Conservation (phyloP, 805 yeast genomes). For the Nakazawaea sp. region DNA sequence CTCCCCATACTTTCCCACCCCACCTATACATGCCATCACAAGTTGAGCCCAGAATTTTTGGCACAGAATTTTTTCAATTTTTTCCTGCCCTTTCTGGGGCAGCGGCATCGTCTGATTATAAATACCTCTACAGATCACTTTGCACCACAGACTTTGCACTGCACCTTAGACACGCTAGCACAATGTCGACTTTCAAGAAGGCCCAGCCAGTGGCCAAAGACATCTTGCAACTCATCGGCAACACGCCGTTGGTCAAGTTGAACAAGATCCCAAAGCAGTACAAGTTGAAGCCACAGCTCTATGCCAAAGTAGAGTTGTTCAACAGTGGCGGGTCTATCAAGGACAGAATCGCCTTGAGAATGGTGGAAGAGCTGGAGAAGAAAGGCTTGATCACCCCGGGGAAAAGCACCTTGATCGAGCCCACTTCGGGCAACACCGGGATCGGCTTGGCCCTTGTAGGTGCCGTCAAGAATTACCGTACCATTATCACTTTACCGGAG, state of each 20-base stretch:
- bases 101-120: too few relatives aligned
- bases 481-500: conserved; percentile 84
- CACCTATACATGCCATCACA: too few relatives aligned
- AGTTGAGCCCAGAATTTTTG: too few relatives aligned
- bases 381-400: conserved; percentile 80
- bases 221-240: conserved; percentile 73
- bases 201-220: conserved; percentile 26
- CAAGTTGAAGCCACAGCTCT: conserved; percentile 65
- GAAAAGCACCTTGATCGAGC: conserved; percentile 68
- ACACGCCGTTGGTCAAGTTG: conserved; percentile 73
- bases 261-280: conserved; percentile 71
- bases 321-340: conserved; percentile 89
- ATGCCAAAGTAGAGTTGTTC: conserved; percentile 75
- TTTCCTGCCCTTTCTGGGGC: too few relatives aligned
- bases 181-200: conserved; percentile 10
- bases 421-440: conserved; percentile 90
- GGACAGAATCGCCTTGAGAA: conserved; percentile 80
- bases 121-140: too few relatives aligned
- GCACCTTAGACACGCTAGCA: too few relatives aligned
- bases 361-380: conserved; percentile 82
- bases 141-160: too few relatives aligned
- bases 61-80: too few relatives aligned
- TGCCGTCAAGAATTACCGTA: conserved; percentile 81
- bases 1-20: too few relatives aligned
- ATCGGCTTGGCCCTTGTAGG: conserved; percentile 84